phyloP scores from a whole-genome alignment of 371 early-diverging fungal genomes.

The Funneliformis caledonium region DNA sequence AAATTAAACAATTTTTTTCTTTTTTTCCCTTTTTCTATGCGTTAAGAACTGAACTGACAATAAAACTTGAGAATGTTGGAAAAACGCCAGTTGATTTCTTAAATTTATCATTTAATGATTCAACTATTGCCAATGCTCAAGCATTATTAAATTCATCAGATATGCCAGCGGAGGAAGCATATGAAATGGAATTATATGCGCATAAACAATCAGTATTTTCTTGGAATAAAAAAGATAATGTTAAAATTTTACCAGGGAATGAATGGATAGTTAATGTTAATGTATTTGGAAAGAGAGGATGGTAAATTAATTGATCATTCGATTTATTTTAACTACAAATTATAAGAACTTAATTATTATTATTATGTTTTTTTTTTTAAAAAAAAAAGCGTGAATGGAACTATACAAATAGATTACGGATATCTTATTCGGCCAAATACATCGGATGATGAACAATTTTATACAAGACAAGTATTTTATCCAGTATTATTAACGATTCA shows the following conservation, averaged over 20 bases:
- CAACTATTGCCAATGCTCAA: slow-evolving; percentile 54
- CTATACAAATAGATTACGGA: slow-evolving; percentile 77
- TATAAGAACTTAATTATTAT: not conserved
- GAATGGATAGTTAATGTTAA: slow-evolving; percentile 63
- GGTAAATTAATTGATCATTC: slow-evolving; percentile 51
- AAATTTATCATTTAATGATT: slow-evolving; percentile 69
- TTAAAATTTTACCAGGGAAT: slow-evolving; percentile 62
- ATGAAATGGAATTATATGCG: slow-evolving; percentile 75
- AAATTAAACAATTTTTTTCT: not conserved
- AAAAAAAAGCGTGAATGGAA: slow-evolving; percentile 64
- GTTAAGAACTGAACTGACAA: slow-evolving; percentile 57
- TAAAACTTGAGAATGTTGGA: slow-evolving; percentile 79
- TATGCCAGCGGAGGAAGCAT: slow-evolving; percentile 70
- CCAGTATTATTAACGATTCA: slow-evolving; percentile 77
- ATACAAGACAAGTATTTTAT: slow-evolving; percentile 70
- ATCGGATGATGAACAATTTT: slow-evolving; percentile 52
- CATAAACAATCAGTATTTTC: slow-evolving; percentile 69
- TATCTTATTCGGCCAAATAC: slow-evolving; percentile 52
- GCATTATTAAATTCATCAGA: slow-evolving; percentile 50
- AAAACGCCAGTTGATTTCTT: slow-evolving; percentile 71
- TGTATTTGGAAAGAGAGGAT: slow-evolving; percentile 78
- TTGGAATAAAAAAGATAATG: slow-evolving; percentile 55
- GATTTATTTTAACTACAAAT: not conserved
- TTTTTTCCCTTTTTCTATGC: not conserved
- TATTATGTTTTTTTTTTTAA: not conserved